Percentiles rank a stretch among this genome's conserved stretches.
These are phyloP conservation scores for Cyberlindnera nakhonratchasimensis DNA, from an alignment of 805 yeast species.

Conservation along the genomic window DNA sequence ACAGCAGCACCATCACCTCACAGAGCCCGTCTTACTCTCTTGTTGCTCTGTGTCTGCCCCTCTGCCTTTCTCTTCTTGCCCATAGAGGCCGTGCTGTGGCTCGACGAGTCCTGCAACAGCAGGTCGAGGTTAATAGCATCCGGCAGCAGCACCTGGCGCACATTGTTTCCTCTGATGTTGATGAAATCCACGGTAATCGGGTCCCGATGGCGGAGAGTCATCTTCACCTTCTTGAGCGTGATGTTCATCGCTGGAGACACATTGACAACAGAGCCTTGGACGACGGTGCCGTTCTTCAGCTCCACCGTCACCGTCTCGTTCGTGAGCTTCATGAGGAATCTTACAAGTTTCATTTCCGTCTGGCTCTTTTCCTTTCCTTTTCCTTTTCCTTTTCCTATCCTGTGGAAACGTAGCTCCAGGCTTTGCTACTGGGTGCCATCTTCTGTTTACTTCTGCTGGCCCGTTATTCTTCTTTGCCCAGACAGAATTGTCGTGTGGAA, in stretches of 20 bases:
- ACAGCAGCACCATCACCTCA: conserved; percentile 1
- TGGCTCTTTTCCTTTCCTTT: background rate
- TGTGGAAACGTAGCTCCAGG: background rate
- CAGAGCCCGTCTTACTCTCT: conserved; percentile 34
- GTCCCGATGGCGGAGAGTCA: conserved; percentile 68
- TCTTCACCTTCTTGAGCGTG: conserved; percentile 71
- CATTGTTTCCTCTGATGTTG: conserved; percentile 85
- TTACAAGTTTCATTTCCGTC: conserved; percentile 55
- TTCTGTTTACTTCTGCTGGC: no score
- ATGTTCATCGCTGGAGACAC: conserved; percentile 93
- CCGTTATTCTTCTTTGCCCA: no score
- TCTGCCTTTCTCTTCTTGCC: conserved; percentile 24
- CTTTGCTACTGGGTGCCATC: no score
- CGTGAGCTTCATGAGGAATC: conserved; percentile 78
- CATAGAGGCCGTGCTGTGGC: background rate
- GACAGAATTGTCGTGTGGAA: no score
- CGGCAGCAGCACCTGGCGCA: conserved; percentile 79
- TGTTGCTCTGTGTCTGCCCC: conserved; percentile 21
- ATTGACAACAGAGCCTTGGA: conserved; percentile 78
- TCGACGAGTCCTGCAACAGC: conserved; percentile 45
- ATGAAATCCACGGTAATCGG: conserved; percentile 72
- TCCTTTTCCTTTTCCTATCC: background rate
- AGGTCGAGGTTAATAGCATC: conserved; percentile 77
- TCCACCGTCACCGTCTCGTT: conserved; percentile 89
- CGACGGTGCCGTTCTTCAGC: conserved; percentile 83